Evolutionary conservation across 345 rosid species (phyloP).

Genomic region (Clausena lansium): DNA sequence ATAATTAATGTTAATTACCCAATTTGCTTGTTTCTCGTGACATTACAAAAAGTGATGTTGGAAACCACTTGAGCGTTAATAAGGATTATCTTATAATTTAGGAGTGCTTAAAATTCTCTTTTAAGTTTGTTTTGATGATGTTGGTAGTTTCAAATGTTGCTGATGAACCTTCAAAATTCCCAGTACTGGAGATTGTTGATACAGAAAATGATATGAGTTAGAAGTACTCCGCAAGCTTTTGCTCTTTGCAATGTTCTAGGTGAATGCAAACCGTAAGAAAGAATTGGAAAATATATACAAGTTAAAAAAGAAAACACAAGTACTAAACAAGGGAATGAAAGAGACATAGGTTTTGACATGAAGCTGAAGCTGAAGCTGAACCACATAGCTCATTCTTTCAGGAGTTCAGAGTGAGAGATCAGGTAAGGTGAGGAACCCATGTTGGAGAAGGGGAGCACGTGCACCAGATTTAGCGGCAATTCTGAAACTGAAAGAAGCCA

Average conservation of each 20-base stretch:
- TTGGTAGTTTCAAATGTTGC: background rate
- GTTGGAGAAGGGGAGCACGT: conserved; percentile 99
- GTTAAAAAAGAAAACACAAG: background rate
- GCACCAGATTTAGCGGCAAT: conserved; percentile 34
- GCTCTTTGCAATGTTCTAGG: background rate
- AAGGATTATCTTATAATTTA: background rate
- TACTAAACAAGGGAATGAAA: background rate
- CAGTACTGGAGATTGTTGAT: background rate
- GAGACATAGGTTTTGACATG: background rate
- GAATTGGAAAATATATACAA: background rate
- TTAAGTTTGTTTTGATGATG: background rate
- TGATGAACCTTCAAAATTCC: background rate
- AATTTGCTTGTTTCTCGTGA: background rate
- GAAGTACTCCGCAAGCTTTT: background rate
- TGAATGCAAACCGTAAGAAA: background rate
- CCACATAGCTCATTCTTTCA: background rate
- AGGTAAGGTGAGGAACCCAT: conserved; percentile 47
- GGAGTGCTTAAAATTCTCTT: background rate
- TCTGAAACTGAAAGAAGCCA: background rate
- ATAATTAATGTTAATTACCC: background rate
- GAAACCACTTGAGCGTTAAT: background rate
- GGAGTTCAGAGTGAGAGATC: background rate
- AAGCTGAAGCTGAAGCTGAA: background rate
- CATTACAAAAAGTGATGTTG: background rate
- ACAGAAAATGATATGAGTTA: background rate